Evolutionary conservation across 495 filamentous ascomycete genomes (phyloP), one percentile per base, ranked within the genome.

Genomic region (Talaromyces thailandensis): DNA sequence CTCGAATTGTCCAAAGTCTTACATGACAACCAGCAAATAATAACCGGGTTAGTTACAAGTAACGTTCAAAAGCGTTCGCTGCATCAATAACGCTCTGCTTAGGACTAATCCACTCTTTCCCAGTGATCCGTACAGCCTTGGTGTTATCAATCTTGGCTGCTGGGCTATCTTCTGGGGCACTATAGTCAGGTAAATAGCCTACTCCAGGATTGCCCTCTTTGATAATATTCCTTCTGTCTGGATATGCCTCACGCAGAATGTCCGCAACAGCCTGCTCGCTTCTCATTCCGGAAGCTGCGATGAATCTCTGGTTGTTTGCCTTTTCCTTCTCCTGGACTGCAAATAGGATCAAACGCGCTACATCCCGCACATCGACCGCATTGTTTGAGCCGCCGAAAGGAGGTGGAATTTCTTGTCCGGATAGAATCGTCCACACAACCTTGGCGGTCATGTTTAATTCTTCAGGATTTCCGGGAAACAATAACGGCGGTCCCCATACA

Each of bases 331-430:
- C 16, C 6, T 60, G 1, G n/a, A 51, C n/a, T 6, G 58, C 18
- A 21, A 43, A 60, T 4, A 60, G 12, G 21, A 24, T 24, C 23
- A 60, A 24, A 7, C 23, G 23, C 48, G 58, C 58, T 3, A 60
- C 74, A 65, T 89, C 86, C 1, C 83, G 75, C 45, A 85, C 84
- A 68, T 88, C 82, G 4, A 82, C 75, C 68, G 77, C 87, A 1
- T 76, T 64, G 24, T 63, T 69, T 21, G 78, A 76, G 18, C 61
- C 32, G 28, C 24, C 52, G 11, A 60, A 23, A 1, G 73, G 76
- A 0, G 68, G 55, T 8, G 84, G 79, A 32, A 85, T 73, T 32
- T 66, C 53, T 14, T 43, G 4, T 23, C 85, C 84, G 45, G 74
- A 67, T 2, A 84, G 64, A 2, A 83, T 69, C 23, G 70, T 70